phyloP scores from a whole-genome alignment of 2,329 filamentous ascomycete genomes.

The Pseudofabraea citricarpa region DNA sequence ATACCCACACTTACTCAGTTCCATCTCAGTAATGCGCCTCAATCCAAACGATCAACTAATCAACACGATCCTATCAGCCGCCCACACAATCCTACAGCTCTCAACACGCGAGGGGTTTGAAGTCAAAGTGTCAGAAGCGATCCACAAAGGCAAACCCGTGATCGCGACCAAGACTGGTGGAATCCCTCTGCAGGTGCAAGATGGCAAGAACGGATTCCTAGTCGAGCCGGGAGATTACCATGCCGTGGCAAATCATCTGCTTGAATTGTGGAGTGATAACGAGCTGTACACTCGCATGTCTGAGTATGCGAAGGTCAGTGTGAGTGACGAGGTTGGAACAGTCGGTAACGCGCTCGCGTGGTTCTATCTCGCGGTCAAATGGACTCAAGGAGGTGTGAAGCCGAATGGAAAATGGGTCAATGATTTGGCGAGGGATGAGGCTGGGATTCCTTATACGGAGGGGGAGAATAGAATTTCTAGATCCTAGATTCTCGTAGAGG shows the following conservation, averaged over 20 bases:
- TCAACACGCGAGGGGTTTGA: slow-evolving; percentile 82
- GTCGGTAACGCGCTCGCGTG: slow-evolving; percentile 73
- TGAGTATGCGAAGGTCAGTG: slow-evolving; percentile 55
- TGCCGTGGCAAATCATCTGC: slow-evolving; percentile 62
- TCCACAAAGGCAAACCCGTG: slow-evolving; percentile 74
- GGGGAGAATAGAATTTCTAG: slow-evolving; percentile 57
- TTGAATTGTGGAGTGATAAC: slow-evolving; percentile 60
- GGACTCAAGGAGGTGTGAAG: slow-evolving; percentile 49
- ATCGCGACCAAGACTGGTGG: slow-evolving; percentile 74
- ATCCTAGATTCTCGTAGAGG: background rate
- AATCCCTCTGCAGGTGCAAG: slow-evolving; percentile 72
- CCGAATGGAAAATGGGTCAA: slow-evolving; percentile 66
- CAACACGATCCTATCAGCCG: slow-evolving; percentile 69
- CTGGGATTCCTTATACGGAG: slow-evolving; percentile 51
- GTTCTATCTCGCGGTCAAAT: slow-evolving; percentile 70
- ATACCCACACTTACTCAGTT: slow-evolving; percentile 56
- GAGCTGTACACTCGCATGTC: slow-evolving; percentile 64
- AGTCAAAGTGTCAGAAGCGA: slow-evolving; percentile 78
- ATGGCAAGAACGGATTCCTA: slow-evolving; percentile 68
- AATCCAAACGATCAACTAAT: slow-evolving; percentile 76
- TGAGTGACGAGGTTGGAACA: slow-evolving; percentile 78
- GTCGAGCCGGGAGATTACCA: slow-evolving; percentile 67
- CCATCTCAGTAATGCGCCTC: slow-evolving; percentile 72
- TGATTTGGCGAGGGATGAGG: slow-evolving; percentile 65
- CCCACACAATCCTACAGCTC: slow-evolving; percentile 70